Conservation (phyloP, 441 rosid genomes). For the Croton laevigatus region DNA sequence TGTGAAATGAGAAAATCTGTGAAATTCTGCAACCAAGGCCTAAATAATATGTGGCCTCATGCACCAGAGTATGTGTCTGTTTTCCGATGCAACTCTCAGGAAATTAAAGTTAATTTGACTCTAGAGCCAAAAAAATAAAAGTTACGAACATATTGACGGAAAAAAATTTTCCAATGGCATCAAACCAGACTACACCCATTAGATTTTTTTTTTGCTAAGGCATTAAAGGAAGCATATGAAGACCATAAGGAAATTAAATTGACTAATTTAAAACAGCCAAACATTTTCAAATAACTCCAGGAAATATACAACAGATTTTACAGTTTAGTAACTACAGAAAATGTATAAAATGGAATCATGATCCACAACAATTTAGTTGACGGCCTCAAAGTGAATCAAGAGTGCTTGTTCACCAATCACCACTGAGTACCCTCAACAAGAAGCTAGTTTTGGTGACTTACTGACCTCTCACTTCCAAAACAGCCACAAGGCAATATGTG, state of each 20-base stretch:
- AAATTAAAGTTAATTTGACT: no score
- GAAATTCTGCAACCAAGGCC: neutral
- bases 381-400: neutral
- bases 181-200: no score
- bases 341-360: neutral
- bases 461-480: constrained; percentile 53
- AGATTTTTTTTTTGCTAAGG: no score
- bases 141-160: no score
- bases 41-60: neutral
- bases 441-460: constrained; percentile 37
- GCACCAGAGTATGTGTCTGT: no score
- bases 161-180: no score
- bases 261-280: neutral
- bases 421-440: constrained; percentile 19
- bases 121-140: no score
- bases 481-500: constrained; percentile 18
- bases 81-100: no score
- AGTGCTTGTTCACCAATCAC: constrained; percentile 7
- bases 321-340: neutral
- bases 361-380: neutral
- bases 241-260: neutral
- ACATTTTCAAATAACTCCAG: neutral
- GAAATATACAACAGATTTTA: neutral
- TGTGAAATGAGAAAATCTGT: neutral
- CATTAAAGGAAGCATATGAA: neutral